phyloP scores from a whole-genome alignment of 1,139 yeast genomes.

The Candida freyschussii region DNA sequence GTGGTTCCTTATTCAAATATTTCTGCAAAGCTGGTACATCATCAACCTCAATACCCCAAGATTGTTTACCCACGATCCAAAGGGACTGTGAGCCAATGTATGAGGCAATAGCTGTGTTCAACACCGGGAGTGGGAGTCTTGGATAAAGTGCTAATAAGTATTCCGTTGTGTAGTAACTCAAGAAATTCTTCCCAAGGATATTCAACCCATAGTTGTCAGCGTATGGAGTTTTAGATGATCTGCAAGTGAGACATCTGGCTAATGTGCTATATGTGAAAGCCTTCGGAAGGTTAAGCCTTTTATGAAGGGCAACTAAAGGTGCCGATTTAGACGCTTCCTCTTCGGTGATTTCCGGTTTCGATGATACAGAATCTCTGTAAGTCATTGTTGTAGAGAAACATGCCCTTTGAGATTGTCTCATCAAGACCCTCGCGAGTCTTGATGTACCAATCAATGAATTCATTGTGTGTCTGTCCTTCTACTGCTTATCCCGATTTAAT shows the following conservation, averaged over 20 bases:
- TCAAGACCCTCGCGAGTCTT: not conserved
- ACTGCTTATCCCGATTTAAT: too few relatives aligned
- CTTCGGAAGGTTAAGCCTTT: slow-evolving; percentile 61
- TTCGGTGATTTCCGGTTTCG: slow-evolving; percentile 11
- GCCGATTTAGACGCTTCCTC: slow-evolving; percentile 45
- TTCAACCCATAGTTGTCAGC: slow-evolving; percentile 79
- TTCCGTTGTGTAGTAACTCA: slow-evolving; percentile 74
- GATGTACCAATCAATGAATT: too few relatives aligned
- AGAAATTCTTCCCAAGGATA: slow-evolving; percentile 71
- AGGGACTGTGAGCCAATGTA: slow-evolving; percentile 65
- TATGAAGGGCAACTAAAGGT: slow-evolving; percentile 70
- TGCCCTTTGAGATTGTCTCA: slow-evolving; percentile 1
- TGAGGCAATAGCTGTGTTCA: slow-evolving; percentile 69
- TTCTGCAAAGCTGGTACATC: slow-evolving; percentile 58
- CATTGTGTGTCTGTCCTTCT: too few relatives aligned
- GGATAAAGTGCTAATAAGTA: slow-evolving; percentile 74
- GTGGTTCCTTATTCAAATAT: slow-evolving; percentile 65
- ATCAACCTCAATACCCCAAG: slow-evolving; percentile 90
- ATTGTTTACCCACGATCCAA: slow-evolving; percentile 52
- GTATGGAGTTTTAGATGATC: slow-evolving; percentile 39
- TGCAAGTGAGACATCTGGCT: slow-evolving; percentile 72
- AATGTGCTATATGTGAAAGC: slow-evolving; percentile 59
- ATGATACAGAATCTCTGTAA: not conserved
- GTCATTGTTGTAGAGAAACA: not conserved
- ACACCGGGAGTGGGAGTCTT: slow-evolving; percentile 76